Percentiles rank a stretch among this genome's conserved stretches.
Evolutionary conservation across 352 stramenopile species (phyloP).

Genomic region (Globisporangium cederbergense): DNA sequence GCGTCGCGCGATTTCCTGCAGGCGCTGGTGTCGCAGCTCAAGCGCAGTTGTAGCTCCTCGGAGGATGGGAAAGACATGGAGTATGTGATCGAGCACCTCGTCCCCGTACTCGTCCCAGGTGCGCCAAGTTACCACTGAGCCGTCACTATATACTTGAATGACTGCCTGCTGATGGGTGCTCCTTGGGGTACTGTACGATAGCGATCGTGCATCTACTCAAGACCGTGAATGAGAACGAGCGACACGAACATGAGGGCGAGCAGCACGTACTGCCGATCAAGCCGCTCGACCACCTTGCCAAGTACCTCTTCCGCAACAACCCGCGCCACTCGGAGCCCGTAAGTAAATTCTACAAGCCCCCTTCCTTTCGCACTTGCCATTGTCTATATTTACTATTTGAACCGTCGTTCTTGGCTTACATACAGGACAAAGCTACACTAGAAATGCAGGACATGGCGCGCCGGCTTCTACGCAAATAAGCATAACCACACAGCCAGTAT

Average conservation of each 20-base stretch:
- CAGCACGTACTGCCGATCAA: constrained; percentile 36
- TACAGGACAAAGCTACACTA: constrained; percentile 27
- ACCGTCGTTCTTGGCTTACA: not conserved
- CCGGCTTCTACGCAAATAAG: constrained; percentile 36
- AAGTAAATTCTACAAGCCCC: constrained; percentile 9
- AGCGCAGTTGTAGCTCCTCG: constrained; percentile 20
- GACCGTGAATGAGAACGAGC: constrained; percentile 36
- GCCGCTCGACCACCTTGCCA: constrained; percentile 62
- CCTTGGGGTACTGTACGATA: constrained; percentile 11
- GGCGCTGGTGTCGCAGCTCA: constrained; percentile 31
- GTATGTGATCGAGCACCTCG: constrained; percentile 49
- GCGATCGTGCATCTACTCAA: constrained; percentile 56
- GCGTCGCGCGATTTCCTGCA: constrained; percentile 40
- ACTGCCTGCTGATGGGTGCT: not conserved
- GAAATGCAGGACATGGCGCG: constrained; percentile 35
- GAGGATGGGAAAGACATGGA: constrained; percentile 35
- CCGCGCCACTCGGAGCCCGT: constrained; percentile 48
- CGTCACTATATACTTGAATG: too few species aligned
- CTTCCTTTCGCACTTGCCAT: not conserved
- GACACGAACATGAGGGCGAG: constrained; percentile 34
- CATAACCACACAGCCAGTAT: not conserved
- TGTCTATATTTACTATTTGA: not conserved
- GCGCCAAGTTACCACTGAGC: not conserved
- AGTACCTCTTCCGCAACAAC: constrained; percentile 66
- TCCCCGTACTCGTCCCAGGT: constrained; percentile 60